Base-by-base conservation (phyloP, 768 basidiomycete species). In the Mycena venus region DNA sequence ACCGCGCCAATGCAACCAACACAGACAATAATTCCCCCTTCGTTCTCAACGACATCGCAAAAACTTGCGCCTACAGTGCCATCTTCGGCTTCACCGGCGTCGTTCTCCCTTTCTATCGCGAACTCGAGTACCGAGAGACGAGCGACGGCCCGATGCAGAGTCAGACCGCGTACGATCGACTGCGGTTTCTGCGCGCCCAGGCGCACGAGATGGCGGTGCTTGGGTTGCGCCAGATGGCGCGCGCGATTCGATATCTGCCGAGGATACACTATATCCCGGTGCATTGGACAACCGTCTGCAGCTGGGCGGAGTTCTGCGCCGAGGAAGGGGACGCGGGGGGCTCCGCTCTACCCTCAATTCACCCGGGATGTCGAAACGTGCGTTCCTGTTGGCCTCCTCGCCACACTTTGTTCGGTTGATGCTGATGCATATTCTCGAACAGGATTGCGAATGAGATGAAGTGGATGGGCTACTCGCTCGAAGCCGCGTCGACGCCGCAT, bases 121-220 rank as follows among this genome's bases (percentile, higher is more conserved):
- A 71, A 62, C 62, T 71, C 40, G 61, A 56, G 29, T 34, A 51
- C 75, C 80, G 58, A 79, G 75, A n/a, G 29, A n/a, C 17, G 21
- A 14, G 15, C 3, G 32, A n/a, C 17, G 10, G 19, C 8, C 0
- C 5, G 40, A 34, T 27, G 6, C 29, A 25, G 23, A 47, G 32
- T 25, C 23, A 25, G 32, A 9, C 40, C 7, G 56, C 55, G 4
- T 51, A 59, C 59, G 63, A 42, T 21, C 64, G 70, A 1, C 29
- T 72, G 19, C 27, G 51, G 1, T 27, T 75, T 4, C 31, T 75
- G 25, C 61, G 70, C 3, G 17, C 21, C 1, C 70, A 75, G 55
- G 67, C 62, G 40, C 65, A 34, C 59, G 36, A 49, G 4, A 34
- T 71, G 23, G 60, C 70, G 0, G 11, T 40, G 10, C 31, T 25